Base-by-base conservation (phyloP, 352 stramenopile genomes). In the Globisporangium uncinulatum region DNA sequence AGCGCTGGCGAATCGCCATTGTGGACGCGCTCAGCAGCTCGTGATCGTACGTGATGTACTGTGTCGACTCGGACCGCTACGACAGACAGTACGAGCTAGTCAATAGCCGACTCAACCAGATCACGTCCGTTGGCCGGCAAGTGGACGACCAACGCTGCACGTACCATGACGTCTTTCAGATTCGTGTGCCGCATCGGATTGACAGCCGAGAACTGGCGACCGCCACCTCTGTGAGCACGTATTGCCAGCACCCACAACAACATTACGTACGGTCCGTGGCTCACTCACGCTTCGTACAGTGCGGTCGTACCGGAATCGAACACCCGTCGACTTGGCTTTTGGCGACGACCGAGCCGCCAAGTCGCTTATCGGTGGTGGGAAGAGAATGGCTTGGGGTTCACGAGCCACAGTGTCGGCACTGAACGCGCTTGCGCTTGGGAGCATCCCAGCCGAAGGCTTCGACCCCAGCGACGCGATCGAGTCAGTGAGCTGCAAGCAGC, bases 21-120 rank as follows among this genome's bases (percentile, higher is more conserved):
- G 74, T 62, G 11, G 76, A 86, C 7, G 79, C 65, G 31, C 75
- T 81, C 41, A 89, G 71, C 11, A 89, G 56, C 34, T 82, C 72
- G 7, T 73, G 65, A 34, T 87, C 71, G 51, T 87, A 86, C 6
- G 69, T 66, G 10, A 70, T 59, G 47, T 41, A 68, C 60, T 29
- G 63, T 54, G 24, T 65, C 63, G 19, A 67, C 42, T 73, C 67
- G 8, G 57, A 67, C 59, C 61, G 74, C 70, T 86, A 34, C 11
- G 6, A 41, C 7, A 59, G 36, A 1, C 56, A 32, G 34, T 13
- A 13, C 34, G 34, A 39, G 34, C 5, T 8, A 13, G 34, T 39
- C 10, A 39, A 13, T 39, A 13, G 34, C 34, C 10, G 34, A 29
- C 2, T 29, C 24, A 29, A 29, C 24, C 24, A 29, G 24, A 21